Evolutionary conservation across 2,329 filamentous ascomycete species (phyloP), one percentile per base, ranked within the genome.

Genomic region (Triangularia verruculosa): DNA sequence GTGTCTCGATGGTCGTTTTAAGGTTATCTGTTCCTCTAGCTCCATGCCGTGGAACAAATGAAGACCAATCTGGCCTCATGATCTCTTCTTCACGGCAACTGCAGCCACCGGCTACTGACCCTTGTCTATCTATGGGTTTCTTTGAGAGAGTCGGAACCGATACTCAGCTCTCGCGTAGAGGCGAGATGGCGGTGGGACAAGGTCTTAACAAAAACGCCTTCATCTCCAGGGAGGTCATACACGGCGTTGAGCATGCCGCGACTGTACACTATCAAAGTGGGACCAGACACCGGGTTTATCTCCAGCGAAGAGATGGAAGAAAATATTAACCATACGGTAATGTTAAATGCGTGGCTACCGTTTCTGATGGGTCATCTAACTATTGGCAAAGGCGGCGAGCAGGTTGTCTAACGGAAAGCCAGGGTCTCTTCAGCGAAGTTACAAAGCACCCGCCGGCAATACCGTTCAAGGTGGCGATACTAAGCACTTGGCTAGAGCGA

Each of bases 1-100:
- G 22, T 43, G n/a, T 47, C 20, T 43, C 39, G 27, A 34, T 39
- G 30, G 56, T 39, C 30, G n/a, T n/a, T 58, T 43, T 58, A 47
- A 58, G 32, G 30, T 58, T 39, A 43, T 34, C 39, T 43, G 30
- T 51, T 52, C 57, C 17, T 27, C n/a, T 59, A 52, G 57, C 57
- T 32, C 47, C 34, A 59, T 59, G 57, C 17, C 52, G 57, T 59
- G 57, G 32, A 51, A 59, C 57, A 52, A 47, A 47, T 47, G 39
- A 47, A 43, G 39, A 20, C 39, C 39, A 47, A 17, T 9, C 5
- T 47, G 39, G n/a, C n/a, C 20, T 3, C n/a, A 1, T 47, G 39
- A 17, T 47, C 39, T 47, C 39, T 17, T 6, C 27, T 24, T 15
- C 17, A 32, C 8, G 24, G 15, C 30, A 24, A 47, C 15, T 39